These are phyloP conservation scores for Yamadazyma siamensis DNA, from an alignment of 1,139 yeast genomes.

Conservation along the genomic window DNA sequence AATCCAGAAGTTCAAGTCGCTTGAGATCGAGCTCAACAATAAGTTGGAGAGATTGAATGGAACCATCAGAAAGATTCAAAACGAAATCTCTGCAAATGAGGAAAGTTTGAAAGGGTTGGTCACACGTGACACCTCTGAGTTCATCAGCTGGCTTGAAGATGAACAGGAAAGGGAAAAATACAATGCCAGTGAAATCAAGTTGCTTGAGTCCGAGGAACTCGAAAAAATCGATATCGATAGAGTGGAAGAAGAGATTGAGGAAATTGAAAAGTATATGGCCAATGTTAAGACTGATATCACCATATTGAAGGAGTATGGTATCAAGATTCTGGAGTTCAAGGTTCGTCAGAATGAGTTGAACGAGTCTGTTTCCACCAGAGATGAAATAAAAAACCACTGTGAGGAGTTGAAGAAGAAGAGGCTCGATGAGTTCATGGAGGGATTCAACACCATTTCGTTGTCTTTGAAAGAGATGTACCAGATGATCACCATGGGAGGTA, in stretches of 20 bases:
- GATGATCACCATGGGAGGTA: constrained; percentile 99
- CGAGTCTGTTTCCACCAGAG: constrained; percentile 63
- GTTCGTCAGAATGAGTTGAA: constrained; percentile 65
- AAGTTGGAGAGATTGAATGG: constrained; percentile 57
- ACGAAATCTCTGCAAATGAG: constrained; percentile 33
- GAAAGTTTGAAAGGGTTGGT: constrained; percentile 39
- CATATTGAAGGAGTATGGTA: constrained; percentile 72
- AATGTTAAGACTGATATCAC: constrained; percentile 68
- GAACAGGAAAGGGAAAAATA: constrained; percentile 34
- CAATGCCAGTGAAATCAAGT: constrained; percentile 36
- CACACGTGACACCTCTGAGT: constrained; percentile 50
- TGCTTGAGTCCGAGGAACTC: constrained; percentile 52
- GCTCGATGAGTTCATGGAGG: constrained; percentile 88
- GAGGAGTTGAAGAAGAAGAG: constrained; percentile 75
- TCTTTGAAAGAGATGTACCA: constrained; percentile 96
- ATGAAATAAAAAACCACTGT: constrained; percentile 55
- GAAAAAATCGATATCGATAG: constrained; percentile 45
- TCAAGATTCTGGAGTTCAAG: constrained; percentile 61
- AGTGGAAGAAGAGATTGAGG: constrained; percentile 51
- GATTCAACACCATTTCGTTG: constrained; percentile 81
- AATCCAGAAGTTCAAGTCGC: constrained; percentile 61
- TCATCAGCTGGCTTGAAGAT: constrained; percentile 45
- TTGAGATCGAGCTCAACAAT: constrained; percentile 65
- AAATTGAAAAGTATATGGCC: constrained; percentile 54
- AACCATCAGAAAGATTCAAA: constrained; percentile 38